Evolutionary conservation across 2,329 filamentous ascomycete species (phyloP), one percentile per base, ranked within the genome.

Genomic region (Cercospora sp.): DNA sequence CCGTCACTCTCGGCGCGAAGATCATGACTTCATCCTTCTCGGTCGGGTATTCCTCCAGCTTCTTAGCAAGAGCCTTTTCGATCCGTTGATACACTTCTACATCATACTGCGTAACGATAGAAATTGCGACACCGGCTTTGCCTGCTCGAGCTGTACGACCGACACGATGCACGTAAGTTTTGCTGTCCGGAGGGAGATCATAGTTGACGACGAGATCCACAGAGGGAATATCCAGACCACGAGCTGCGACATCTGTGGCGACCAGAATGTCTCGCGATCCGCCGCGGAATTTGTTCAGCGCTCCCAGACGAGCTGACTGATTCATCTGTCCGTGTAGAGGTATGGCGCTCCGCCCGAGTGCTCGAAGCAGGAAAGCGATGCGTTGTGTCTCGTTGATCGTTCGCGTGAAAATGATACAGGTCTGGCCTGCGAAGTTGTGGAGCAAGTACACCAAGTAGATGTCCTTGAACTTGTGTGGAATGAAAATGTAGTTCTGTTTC

Each of bases 331-430:
- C 95, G 80, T 99, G 94, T 0, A 99, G 86, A 0, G 95, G 94
- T 68, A 98, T 95, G 3, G 94, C 94, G 48, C 90, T 90, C 77
- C 97, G 95, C 30, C 94, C 94, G 3, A 99, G 87, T 0, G 90
- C 86, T 60, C 94, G 89, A 2, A 97, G 86, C 16, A 99, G 81
- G 75, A 96, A 91, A 26, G 94, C 89, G 33, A 97, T 80, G 8
- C 95, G 87, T 79, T 97, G 93, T 0, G 93, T 91, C 78, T 98
- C 94, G 79, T 92, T 91, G 55, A 98, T 92, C 0, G 95, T 99
- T 53, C 95, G 86, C 0, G 92, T 93, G 82, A 99, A 99, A 72
- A 98, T 87, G 76, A 99, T 96, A 68, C 87, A 89, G 0, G 90
- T 91, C 77, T 96, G 89, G n/a, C 94, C 95, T 13, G 89, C 87